These are phyloP conservation scores for Trichodelitschia bisporula DNA, from an alignment of 495 filamentous ascomycete species.

Conservation along the genomic window DNA sequence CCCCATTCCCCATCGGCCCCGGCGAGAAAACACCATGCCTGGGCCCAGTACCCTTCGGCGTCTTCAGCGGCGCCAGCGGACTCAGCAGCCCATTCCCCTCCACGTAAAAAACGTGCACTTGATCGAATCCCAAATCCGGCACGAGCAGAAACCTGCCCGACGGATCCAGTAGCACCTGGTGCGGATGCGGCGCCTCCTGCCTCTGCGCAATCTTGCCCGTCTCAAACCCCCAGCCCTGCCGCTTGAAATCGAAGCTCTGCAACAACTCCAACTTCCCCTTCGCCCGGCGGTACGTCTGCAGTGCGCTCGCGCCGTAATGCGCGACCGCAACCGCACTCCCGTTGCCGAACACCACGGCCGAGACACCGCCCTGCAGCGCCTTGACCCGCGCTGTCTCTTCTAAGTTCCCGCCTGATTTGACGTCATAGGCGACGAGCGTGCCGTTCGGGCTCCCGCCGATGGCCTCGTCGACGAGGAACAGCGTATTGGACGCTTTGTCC, in stretches of 20 bases:
- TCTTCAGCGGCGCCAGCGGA: constrained; percentile 1
- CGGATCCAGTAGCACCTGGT: constrained; percentile 16
- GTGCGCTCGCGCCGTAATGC: constrained; percentile 13
- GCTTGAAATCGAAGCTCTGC: no score
- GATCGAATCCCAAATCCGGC: constrained; percentile 16
- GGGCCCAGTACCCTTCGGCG: constrained; percentile 10
- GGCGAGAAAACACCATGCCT: constrained; percentile 17
- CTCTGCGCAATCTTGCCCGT: no score
- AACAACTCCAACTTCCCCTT: no score
- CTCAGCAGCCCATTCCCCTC: constrained; percentile 9
- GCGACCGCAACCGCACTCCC: constrained; percentile 12
- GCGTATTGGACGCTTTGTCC: no score
- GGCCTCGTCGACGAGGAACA: no score
- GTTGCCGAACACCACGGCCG: no score
- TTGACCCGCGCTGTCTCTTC: no score
- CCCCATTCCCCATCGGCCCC: background rate
- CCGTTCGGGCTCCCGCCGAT: no score
- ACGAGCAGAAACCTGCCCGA: constrained; percentile 17
- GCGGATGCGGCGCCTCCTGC: constrained; percentile 14
- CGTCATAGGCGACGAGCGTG: no score
- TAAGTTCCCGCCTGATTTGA: no score
- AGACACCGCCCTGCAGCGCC: no score
- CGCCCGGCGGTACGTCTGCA: no score
- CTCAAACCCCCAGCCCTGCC: constrained; percentile 1
- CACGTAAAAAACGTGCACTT: constrained; percentile 12